Base-by-base conservation (phyloP, 179 eudicot species). In the Silene coronaria region DNA sequence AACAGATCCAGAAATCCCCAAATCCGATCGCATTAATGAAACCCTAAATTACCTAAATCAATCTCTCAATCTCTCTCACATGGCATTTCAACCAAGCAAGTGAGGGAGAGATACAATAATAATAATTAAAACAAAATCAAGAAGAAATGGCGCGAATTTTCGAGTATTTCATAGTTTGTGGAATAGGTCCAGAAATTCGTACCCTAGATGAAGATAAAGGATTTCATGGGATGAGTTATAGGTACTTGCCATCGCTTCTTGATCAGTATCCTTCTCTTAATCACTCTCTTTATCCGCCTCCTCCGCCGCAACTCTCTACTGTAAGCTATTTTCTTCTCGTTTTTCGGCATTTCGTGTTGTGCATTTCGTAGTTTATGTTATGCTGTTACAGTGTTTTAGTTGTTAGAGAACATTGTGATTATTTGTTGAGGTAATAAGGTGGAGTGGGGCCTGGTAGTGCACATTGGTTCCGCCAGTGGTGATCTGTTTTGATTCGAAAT, bases 131-230 rank as follows among this genome's bases (percentile, higher is more conserved):
- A 51, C 17, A 51, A 51, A 51, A 51, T 51, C 57, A 13, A 51
- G 1, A 51, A 42, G 12, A 68, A 79, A 89, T 87, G 92, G 87
- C 89, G 64, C 84, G 84, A 76, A 84, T 91, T 38, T 94, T 94
- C 45, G 98, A 94, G 87, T 90, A 94, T 86, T 89, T 94, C 81
- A 93, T 94, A 59, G 97, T 94, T 58, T 94, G 98, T 68, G 98
- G 98, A 69, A 82, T 94, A 45, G 98, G 98, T 16, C 89, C 98
- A 1, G 96, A 94, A 86, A 90, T 94, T 67, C 88, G 96, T 53
- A 88, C 97, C 7, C 80, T 94, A 12, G 98, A 91, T 8, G 97
- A 86, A 7, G 75, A 82, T 66, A 83, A 81, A 67, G 98, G 98
- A 2, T 94, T 84, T 76, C 87, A 91, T 69, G 98, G 98, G 11